Base-by-base conservation (phyloP, 768 basidiomycete species). In the Mycena vitilis region DNA sequence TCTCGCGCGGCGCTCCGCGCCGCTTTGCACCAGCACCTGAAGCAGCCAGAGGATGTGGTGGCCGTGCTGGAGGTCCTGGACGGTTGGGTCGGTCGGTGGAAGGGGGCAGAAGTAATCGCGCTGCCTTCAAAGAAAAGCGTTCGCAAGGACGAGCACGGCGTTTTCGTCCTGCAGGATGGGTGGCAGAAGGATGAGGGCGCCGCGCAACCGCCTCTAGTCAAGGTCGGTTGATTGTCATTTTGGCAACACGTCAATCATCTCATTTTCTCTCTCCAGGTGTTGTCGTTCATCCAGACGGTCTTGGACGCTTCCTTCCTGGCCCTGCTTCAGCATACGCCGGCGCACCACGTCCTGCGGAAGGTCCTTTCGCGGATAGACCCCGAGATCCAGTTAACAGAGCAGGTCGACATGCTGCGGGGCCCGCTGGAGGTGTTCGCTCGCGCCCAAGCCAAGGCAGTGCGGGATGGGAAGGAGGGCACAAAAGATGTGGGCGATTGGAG, bases 251-350 rank as follows among this genome's bases (percentile, higher is more conserved):
- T 37, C 22, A 37, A 52, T 22, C 37, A 52, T 61, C 63, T 55
- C 36, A 58, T 16, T 20, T 40, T 51, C 9, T 25, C 42, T 38
- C n/a, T n/a, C n/a, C 74, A 93, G 91, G 79, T 89, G 60, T 76
- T 90, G 25, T 70, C 76, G 0, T 91, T 94, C 80, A 74, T 91
- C 10, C 89, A 91, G 78, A 80, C 83, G 7, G 75, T 94, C 62
- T 82, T 95, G 34, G 94, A 95, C 76, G 85, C 92, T 0, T 89
- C 87, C 15, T 93, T 92, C 75, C 82, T 94, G 53, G 78, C 84
- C 0, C 82, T 95, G 23, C 81, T 95, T 15, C 88, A 91, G 67
- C 83, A 93, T 73, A 77, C 84, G 16, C 88, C 89, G 0, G 83
- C 90, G 6, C 88, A 92, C 72, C 71, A 74, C 25, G 71, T 88